Evolutionary conservation across 2,329 filamentous ascomycete species (phyloP).

Genomic region (Penicillium frequentans): DNA sequence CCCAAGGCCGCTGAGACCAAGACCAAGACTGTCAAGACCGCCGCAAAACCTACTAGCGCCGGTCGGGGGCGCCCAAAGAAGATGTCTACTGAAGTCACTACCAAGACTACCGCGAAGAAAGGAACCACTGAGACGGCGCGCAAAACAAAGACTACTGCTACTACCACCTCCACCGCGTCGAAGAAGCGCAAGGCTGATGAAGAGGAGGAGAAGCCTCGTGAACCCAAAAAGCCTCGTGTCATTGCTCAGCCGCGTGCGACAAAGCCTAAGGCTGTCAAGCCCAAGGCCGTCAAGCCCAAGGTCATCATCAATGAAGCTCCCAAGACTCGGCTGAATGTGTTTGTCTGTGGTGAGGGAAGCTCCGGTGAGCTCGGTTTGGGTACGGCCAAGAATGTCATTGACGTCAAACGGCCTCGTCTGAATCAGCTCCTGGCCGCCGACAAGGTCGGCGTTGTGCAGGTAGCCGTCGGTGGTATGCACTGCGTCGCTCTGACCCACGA

Average conservation of each 20-base stretch:
- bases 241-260: slow-evolving; percentile 24
- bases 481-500: slow-evolving; percentile 73
- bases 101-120: slow-evolving; percentile 15
- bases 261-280: slow-evolving; percentile 37
- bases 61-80: slow-evolving; percentile 18
- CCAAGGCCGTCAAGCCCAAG: slow-evolving; percentile 38
- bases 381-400: slow-evolving; percentile 62
- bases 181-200: slow-evolving; percentile 40
- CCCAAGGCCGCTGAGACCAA: neutral
- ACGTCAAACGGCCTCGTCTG: slow-evolving; percentile 72
- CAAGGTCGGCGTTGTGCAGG: slow-evolving; percentile 67
- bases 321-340: slow-evolving; percentile 62
- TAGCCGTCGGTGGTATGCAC: slow-evolving; percentile 83
- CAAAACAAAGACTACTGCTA: slow-evolving; percentile 19
- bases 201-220: slow-evolving; percentile 26
- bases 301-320: slow-evolving; percentile 64
- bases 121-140: slow-evolving; percentile 13
- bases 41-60: slow-evolving; percentile 4
- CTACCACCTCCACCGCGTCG: slow-evolving; percentile 14
- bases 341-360: slow-evolving; percentile 76
- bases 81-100: slow-evolving; percentile 11
- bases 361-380: slow-evolving; percentile 83
- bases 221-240: slow-evolving; percentile 34
- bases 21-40: slow-evolving; percentile 15
- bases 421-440: slow-evolving; percentile 61